Base-by-base conservation (phyloP, 2,329 filamentous ascomycete genomes). In the Penicillium sp. region DNA sequence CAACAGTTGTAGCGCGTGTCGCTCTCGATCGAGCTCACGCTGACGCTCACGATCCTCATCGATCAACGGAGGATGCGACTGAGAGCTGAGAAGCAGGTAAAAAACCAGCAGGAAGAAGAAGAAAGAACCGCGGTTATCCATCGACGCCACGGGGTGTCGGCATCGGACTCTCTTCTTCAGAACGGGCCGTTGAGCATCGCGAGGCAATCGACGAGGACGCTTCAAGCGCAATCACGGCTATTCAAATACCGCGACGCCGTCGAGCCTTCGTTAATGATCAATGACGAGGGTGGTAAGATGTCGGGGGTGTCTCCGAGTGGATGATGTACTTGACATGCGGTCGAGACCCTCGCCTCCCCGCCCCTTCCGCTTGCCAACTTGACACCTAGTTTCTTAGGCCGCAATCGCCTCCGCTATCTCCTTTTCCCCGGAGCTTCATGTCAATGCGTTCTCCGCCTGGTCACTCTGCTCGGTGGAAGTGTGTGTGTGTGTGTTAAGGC, bases 41-140 rank as follows among this genome's bases (percentile, higher is more conserved):
- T 85, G 80, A 56, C 80, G 75, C 62, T 80, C 77, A n/a, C 75
- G 76, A 62, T 78, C 76, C 57, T 80, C 76, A 54, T 78, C 73
- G 55, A 79, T 72, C 60, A 77, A 68, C 15, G 74, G 77, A 28
- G 76, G 70, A 65, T 77, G 80, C 33, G 76, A 76, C 64, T 83
- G 80, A 3, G 82, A 83, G 54, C 81, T 82, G 60, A 85, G 76
- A 64, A 85, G 80, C 59, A 86, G 78, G 75, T 85, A 85, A 63
- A 84, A 77, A 38, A 85, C 74, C 68, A 86, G 72, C 67, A 86
- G 65, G 61, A 86, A 73, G 58, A 84, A 75, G 65, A 86, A 74
- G 65, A 76, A 79, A 70, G 74, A 83, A 74, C 73, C 82, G 78
- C 75, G 80, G 71, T 77, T 80, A 73, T 81, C 79, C 79, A 81